These are phyloP conservation scores for Drechslerella stenobrocha DNA, from an alignment of 2,329 filamentous ascomycete genomes.

Conservation along the genomic window DNA sequence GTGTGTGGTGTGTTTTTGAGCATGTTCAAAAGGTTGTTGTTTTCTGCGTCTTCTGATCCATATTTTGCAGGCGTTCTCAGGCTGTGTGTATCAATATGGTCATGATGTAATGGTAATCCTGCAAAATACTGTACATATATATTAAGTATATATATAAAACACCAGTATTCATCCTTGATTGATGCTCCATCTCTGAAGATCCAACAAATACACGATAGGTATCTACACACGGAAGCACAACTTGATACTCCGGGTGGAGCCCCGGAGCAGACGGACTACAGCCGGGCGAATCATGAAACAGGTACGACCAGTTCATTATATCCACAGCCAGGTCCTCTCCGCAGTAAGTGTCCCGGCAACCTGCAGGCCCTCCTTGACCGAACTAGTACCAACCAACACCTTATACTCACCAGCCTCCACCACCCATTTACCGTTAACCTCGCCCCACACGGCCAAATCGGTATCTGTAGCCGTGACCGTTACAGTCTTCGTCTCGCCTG, in stretches of 20 bases:
- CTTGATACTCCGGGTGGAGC: no score
- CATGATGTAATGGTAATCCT: conserved; percentile 35
- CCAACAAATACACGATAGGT: neutral
- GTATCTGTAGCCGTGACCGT: conserved; percentile 29
- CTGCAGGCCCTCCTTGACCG: conserved; percentile 10
- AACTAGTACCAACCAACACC: conserved; percentile 36
- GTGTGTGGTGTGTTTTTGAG: neutral
- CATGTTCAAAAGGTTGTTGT: neutral
- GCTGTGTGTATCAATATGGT: conserved; percentile 44
- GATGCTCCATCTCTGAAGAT: no score
- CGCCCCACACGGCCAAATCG: conserved; percentile 29
- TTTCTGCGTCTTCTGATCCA: conserved; percentile 15
- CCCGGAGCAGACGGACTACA: no score
- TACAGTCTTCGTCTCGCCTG: conserved; percentile 27
- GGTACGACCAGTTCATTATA: no score
- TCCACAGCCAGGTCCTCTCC: conserved; percentile 24
- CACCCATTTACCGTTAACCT: conserved; percentile 29
- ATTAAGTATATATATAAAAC: no score
- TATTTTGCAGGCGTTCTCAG: conserved; percentile 40
- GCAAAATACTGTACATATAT: neutral
- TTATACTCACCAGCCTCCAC: conserved; percentile 35
- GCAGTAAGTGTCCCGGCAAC: conserved; percentile 19
- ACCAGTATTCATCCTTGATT: no score
- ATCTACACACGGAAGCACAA: no score
- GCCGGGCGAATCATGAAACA: no score